A percentile compares a stretch with the other conserved stretches of the same genome.
Conservation (phyloP, 73 alveolate genomes). For the Stentor roeselii region DNA sequence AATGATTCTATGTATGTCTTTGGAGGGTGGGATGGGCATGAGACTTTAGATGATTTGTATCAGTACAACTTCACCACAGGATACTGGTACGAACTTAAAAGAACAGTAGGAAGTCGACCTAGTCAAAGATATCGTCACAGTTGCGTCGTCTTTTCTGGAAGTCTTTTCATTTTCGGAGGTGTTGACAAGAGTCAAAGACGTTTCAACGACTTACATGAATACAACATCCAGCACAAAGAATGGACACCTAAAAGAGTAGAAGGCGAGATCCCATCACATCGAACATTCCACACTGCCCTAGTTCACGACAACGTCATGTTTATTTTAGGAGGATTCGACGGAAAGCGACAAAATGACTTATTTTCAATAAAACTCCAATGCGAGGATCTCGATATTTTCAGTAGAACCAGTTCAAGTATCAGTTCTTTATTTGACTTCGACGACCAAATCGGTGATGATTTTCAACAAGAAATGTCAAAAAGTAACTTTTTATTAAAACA, state of each 20-base stretch:
- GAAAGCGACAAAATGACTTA: constrained; percentile 2
- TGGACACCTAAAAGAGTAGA: constrained; percentile 20
- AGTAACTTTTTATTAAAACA: background rate
- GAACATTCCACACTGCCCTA: constrained; percentile 77
- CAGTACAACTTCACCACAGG: constrained; percentile 64
- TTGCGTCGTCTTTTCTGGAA: constrained; percentile 61
- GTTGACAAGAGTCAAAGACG: constrained; percentile 66
- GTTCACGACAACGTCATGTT: constrained; percentile 45
- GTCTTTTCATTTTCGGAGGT: constrained; percentile 79
- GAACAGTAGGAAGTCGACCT: constrained; percentile 40
- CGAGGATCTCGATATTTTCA: constrained; percentile 15
- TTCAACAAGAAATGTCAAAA: background rate
- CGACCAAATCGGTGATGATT: background rate
- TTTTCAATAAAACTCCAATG: constrained; percentile 19
- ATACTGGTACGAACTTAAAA: constrained; percentile 48
- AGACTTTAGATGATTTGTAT: constrained; percentile 81
- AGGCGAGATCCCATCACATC: constrained; percentile 60
- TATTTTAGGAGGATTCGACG: constrained; percentile 59
- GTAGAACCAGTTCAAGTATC: background rate
- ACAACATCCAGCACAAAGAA: constrained; percentile 53
- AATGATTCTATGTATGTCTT: constrained; percentile 74
- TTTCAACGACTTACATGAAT: constrained; percentile 61
- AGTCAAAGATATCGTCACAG: constrained; percentile 70
- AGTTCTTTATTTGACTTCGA: constrained; percentile 7
- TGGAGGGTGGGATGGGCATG: constrained; percentile 97